Evolutionary conservation across 495 filamentous ascomycete species (phyloP), one percentile per base, ranked within the genome.

Genomic region (Cercophora samala): DNA sequence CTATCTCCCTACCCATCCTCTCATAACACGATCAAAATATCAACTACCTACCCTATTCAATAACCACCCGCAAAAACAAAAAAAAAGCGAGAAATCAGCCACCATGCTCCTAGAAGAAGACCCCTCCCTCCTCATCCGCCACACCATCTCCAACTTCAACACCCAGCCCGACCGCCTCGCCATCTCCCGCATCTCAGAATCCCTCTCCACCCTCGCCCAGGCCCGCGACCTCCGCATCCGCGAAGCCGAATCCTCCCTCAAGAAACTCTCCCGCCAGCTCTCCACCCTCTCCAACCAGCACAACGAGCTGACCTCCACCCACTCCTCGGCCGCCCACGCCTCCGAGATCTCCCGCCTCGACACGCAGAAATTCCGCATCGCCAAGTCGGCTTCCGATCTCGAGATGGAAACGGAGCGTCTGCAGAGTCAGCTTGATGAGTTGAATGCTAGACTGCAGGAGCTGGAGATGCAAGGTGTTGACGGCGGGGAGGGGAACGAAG

Each of bases 31-130:
- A n/a, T n/a, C n/a, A n/a, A n/a, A n/a, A n/a, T n/a, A n/a, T n/a
- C 42, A 26, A 11, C 54, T 4, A 66, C n/a, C 54, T 8, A 62
- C 51, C 15, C 13, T 22, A n/a, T 15, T 3, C 58, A 37, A 17
- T 24, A 29, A 11, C 13, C 60, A 75, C 56, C 69, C 65, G n/a
- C 85, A 90, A 74, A 69, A n/a, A n/a, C n/a, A n/a, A n/a, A n/a
- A n/a, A n/a, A n/a, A n/a, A n/a, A n/a, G n/a, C n/a, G n/a, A n/a
- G n/a, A n/a, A n/a, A n/a, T n/a, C n/a, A n/a, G n/a, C n/a, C n/a
- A n/a, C n/a, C n/a, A 98, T 98, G 95, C 84, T 99, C 75, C 92
- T 99, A 81, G 95, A 98, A 82, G 95, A 98, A 81, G 91, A 92
- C 76, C 95, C 95, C 67, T 91, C 88, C 54, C 89, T 89, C 24